Conservation (phyloP, 257 asterid genomes). For the Solanum chilense region DNA sequence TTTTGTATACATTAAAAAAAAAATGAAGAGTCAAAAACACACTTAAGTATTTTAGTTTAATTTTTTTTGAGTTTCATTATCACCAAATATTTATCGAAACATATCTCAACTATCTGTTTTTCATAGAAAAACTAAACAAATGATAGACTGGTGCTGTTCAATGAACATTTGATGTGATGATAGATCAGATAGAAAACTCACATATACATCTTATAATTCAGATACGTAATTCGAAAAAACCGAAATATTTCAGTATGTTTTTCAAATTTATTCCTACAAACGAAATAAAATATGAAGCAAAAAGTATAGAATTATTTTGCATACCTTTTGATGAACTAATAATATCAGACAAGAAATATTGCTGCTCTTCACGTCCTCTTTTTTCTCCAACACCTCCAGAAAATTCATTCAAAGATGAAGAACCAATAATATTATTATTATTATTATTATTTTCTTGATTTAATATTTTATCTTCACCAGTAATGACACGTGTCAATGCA, state of each 20-base stretch:
- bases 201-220: too few species aligned
- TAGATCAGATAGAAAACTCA: too few species aligned
- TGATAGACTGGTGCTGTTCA: fast-evolving
- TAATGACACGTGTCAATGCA: constrained; percentile 54
- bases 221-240: fast-evolving
- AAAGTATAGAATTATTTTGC: neutral
- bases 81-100: neutral
- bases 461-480: constrained; percentile 6
- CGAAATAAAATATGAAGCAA: neutral
- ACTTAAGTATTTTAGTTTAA: neutral
- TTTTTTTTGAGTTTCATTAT: neutral
- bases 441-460: neutral
- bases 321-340: neutral
- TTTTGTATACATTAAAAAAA: too few species aligned
- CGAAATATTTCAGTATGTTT: too few species aligned
- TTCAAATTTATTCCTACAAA: too few species aligned
- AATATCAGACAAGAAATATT: neutral
- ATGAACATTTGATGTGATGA: too few species aligned
- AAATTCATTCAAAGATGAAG: constrained; percentile 7
- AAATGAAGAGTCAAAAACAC: neutral
- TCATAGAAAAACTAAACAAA: too few species aligned
- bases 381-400: constrained; percentile 21
- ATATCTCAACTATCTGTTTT: neutral
- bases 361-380: constrained; percentile 28
- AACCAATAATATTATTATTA: neutral